Evolutionary conservation across 2,329 filamentous ascomycete genomes (phyloP), one percentile per base, ranked within the genome.

Genomic region (Aphanocladium album): DNA sequence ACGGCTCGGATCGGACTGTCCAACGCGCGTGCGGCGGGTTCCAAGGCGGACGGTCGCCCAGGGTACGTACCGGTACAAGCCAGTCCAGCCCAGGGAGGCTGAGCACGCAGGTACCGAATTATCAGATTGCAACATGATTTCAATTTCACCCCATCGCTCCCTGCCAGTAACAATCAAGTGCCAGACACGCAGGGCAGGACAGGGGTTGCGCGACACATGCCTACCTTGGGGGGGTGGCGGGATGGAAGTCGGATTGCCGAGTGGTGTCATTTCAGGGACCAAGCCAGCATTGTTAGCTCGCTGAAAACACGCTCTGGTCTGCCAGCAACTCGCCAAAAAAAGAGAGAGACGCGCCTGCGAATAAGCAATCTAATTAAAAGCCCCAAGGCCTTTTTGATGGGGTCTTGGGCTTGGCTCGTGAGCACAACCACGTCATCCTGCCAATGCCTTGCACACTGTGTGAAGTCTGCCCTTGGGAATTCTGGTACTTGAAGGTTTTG

Each of bases 211-310:
- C 5, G 49, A 37, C 49, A 51, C 41, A 45, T 21, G 17, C 41
- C n/a, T n/a, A 5, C 41, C n/a, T 21, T 19, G 23, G 50, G 21
- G 11, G 25, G 49, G 17, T 39, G 25, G 27, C 2, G 25, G 23
- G 23, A 19, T 54, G 57, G 49, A 60, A 53, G 50, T 49, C 21
- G 49, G 41, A 21, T 37, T 27, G 50, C 50, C 57, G 49, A 60
- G 57, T 54, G 57, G 55, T 58, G 55, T 58, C 45, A 58, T 58
- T 58, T 58, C 55, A 35, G 35, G 33, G 4, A 25, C 16, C 17
- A 23, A 57, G 12, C 47, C 7, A 30, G 50, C 33, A 21, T 3
- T 11, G 23, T 4, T 21, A 47, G n/a, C 45, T 3, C 45, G 11
- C 33, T 35, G 33, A 6, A 35, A 35, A 6, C 33, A 35, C 12